Percentiles rank a stretch among this genome's conserved stretches.
These are phyloP conservation scores for Mortierella sp. DNA, from an alignment of 371 early-diverging fungal genomes.

Conservation along the genomic window DNA sequence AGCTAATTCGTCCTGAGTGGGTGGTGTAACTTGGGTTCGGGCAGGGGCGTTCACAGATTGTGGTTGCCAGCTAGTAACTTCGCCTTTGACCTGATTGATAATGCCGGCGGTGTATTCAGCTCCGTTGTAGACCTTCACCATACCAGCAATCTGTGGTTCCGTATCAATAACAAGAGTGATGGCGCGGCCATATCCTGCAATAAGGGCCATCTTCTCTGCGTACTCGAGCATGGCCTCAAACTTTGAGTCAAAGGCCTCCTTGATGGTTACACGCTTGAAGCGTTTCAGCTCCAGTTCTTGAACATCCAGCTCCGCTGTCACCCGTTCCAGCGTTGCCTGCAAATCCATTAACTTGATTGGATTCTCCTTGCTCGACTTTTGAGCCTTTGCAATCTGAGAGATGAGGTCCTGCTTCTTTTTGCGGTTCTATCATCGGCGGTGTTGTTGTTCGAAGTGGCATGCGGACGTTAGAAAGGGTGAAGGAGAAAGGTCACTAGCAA, in stretches of 20 bases:
- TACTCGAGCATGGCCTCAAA: slow-evolving; percentile 50
- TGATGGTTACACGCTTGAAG: slow-evolving; percentile 38
- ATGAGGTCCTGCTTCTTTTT: slow-evolving; percentile 53
- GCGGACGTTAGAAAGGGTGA: background rate
- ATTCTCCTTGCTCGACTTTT: slow-evolving; percentile 52
- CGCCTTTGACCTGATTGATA: slow-evolving; percentile 32
- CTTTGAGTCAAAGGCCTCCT: slow-evolving; percentile 38
- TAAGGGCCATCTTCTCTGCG: slow-evolving; percentile 47
- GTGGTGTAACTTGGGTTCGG: slow-evolving; percentile 7
- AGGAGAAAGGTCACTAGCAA: background rate
- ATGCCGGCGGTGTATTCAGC: slow-evolving; percentile 36
- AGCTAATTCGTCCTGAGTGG: slow-evolving; percentile 38
- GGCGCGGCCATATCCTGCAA: slow-evolving; percentile 42
- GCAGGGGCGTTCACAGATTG: slow-evolving; percentile 20
- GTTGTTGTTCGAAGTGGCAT: background rate
- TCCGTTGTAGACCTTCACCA: slow-evolving; percentile 40
- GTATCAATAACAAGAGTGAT: slow-evolving; percentile 42
- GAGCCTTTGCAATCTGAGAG: slow-evolving; percentile 31
- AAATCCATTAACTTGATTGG: slow-evolving; percentile 55
- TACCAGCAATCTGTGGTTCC: slow-evolving; percentile 34
- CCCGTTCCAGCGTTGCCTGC: slow-evolving; percentile 36
- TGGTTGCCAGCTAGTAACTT: slow-evolving; percentile 36
- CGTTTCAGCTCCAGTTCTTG: slow-evolving; percentile 47
- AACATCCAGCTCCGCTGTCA: slow-evolving; percentile 30
- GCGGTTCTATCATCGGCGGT: too few relatives aligned